These are phyloP conservation scores for Diaporthe eres DNA, from an alignment of 2,329 filamentous ascomycete genomes.

Conservation along the genomic window DNA sequence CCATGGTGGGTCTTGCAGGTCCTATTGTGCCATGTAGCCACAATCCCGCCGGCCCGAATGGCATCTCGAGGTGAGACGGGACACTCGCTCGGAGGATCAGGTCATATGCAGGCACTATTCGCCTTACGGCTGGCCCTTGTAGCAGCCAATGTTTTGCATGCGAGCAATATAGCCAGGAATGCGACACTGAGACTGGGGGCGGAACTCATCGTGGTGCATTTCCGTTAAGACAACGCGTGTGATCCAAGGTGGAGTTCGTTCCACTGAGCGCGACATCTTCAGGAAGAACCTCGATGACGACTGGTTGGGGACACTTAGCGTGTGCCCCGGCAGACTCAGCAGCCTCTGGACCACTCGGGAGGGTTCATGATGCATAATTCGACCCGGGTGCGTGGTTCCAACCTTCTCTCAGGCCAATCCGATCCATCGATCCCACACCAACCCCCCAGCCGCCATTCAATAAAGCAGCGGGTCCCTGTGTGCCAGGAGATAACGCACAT, in stretches of 20 bases:
- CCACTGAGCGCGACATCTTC: slow-evolving; percentile 20
- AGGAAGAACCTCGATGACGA: slow-evolving; percentile 18
- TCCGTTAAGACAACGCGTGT: slow-evolving; percentile 11
- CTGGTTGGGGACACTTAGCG: slow-evolving; percentile 21
- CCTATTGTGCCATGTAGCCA: background rate
- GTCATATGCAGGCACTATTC: slow-evolving; percentile 10
- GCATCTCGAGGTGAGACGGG: background rate
- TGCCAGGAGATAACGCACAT: background rate
- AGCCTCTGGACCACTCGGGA: slow-evolving; percentile 18
- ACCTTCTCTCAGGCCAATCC: slow-evolving; percentile 31
- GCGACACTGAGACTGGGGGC: slow-evolving; percentile 1
- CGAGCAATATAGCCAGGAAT: slow-evolving; percentile 2
- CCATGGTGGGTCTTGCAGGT: background rate
- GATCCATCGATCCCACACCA: background rate
- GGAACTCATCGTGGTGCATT: slow-evolving; percentile 27
- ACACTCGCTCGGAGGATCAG: slow-evolving; percentile 2
- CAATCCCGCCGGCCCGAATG: background rate
- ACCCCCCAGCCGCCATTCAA: slow-evolving; percentile 1
- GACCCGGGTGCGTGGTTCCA: slow-evolving; percentile 28
- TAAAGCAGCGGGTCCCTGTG: slow-evolving; percentile 26
- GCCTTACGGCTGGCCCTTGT: background rate
- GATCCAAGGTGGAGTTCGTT: slow-evolving; percentile 24
- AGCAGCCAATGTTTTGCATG: slow-evolving; percentile 18
- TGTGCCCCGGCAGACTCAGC: slow-evolving; percentile 29
- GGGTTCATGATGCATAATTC: slow-evolving; percentile 27